Base-by-base conservation (phyloP, 176 grass and related monocot genomes). In the Oryza meyeriana region DNA sequence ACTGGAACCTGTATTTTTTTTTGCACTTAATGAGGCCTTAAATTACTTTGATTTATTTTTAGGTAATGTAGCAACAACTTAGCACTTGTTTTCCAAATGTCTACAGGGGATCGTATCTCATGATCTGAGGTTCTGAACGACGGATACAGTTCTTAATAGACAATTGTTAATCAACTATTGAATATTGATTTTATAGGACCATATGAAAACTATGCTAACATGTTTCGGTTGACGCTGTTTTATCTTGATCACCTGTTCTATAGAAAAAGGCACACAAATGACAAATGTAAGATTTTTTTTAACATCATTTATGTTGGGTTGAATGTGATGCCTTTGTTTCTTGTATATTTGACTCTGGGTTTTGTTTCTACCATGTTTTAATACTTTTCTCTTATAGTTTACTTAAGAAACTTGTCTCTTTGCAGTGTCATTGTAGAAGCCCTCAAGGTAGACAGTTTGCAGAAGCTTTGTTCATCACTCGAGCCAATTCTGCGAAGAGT, bases 391-490 rank as follows among this genome's bases (percentile, higher is more conserved):
- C 47, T 82, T 41, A 18, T 81, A 16, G 10, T 82, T 75, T 83
- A 65, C 47, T 44, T 67, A 17, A 57, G 24, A 3, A 84, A 84
- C 31, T 67, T 66, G 24, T 66, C 3, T 28, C 32, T 65, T 85
- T 88, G 74, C 93, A 99, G 91, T 90, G 93, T 99, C 40, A 93
- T 99, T 79, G 89, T 99, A 39, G 96, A 99, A 91, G 96, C 93
- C 34, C 85, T 99, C 61, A 99, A 99, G 85, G 71, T 99, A 82
- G 96, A 95, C 74, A 91, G 91, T 76, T 87, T 99, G 78, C 96
- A 99, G 79, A 99, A 95, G 80, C 89, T 95, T 69, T 99, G 93
- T 79, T 99, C 96, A 66, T 99, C 96, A 33, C 80, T 99, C 12
- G 96, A 99, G 73, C 96, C 96, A 30, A 93, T 99, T 84, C 93